phyloP scores from a whole-genome alignment of 768 basidiomycete genomes.

The Leccinum truebloodii region DNA sequence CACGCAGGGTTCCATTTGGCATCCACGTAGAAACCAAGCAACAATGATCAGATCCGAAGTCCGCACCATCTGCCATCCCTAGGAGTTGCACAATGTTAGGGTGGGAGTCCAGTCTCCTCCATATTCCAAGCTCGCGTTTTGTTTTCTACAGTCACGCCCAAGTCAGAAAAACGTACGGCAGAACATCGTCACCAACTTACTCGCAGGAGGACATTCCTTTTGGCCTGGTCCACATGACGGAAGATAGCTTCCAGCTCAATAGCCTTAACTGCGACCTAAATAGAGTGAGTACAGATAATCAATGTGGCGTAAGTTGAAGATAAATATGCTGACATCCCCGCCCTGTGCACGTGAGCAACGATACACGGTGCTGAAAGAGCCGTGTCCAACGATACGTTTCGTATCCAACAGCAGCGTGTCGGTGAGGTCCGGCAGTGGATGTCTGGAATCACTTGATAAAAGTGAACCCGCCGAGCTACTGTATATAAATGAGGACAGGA shows the following conservation, averaged over 20 bases:
- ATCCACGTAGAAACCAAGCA: conserved; percentile 14
- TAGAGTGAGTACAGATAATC: background rate
- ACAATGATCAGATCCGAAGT: conserved; percentile 4
- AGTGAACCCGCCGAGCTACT: background rate
- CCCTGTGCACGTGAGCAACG: background rate
- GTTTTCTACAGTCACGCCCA: background rate
- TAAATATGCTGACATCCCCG: background rate
- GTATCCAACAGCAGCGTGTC: background rate
- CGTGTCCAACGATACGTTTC: background rate
- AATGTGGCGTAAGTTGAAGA: too few relatives aligned
- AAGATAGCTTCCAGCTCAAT: background rate
- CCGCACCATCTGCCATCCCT: background rate
- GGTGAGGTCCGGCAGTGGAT: conserved; percentile 4
- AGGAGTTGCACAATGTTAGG: conserved; percentile 13
- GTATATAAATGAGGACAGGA: background rate
- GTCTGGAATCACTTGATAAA: background rate
- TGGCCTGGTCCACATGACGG: background rate
- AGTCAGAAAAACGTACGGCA: background rate
- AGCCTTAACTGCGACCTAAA: conserved; percentile 11
- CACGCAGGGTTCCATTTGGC: background rate
- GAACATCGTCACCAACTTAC: background rate
- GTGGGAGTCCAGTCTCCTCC: conserved; percentile 7
- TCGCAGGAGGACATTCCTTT: background rate
- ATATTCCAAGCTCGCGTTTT: conserved; percentile 8
- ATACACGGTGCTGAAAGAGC: conserved; percentile 1